Base-by-base conservation (phyloP, 2,329 filamentous ascomycete genomes). In the Penicillium sp. region DNA sequence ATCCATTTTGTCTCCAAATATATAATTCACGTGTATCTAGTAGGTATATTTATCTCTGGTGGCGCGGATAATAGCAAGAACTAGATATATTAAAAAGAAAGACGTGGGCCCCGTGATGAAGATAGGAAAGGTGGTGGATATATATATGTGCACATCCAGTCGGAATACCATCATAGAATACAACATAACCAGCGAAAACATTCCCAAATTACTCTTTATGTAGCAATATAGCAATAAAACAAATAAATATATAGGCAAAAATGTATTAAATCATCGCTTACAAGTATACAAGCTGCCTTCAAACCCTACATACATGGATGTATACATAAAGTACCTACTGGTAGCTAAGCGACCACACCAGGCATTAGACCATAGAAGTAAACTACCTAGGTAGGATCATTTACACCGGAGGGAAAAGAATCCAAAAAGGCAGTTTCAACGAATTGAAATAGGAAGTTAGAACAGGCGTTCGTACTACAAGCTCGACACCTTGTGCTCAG, bases 391-490 rank as follows among this genome's bases (percentile, higher is more conserved):
- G n/a, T n/a, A 7, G n/a, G 13, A 33, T 9, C 23, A 50, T 33
- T 23, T 33, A 9, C 13, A 29, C 9, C 13, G n/a, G 33, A 15
- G 27, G 13, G 15, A 25, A 55, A 27, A 44, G 8, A 23, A 23
- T 5, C 5, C 3, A 15, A 13, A 49, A n/a, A 38, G 27, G 25
- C 21, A 48, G 25, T 15, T 27, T 16, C 2, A 31, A 44, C n/a
- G 10, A 55, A 31, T 41, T 54, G 44, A 23, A 38, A 10, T 21
- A 25, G 19, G 33, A 55, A 44, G 23, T 50, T 25, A 50, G 46
- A 38, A 36, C 10, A 41, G 53, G 23, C 13, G 31, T 44, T 50
- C 39, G 53, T 55, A 39, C 38, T 50, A 55, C 53, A 41, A 34
- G 38, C 27, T 33, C 5, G 34, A 33, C 29, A 55, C 38, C 21